phyloP scores from a whole-genome alignment of 495 filamentous ascomycete species.

The Chaetomium cochliodes region DNA sequence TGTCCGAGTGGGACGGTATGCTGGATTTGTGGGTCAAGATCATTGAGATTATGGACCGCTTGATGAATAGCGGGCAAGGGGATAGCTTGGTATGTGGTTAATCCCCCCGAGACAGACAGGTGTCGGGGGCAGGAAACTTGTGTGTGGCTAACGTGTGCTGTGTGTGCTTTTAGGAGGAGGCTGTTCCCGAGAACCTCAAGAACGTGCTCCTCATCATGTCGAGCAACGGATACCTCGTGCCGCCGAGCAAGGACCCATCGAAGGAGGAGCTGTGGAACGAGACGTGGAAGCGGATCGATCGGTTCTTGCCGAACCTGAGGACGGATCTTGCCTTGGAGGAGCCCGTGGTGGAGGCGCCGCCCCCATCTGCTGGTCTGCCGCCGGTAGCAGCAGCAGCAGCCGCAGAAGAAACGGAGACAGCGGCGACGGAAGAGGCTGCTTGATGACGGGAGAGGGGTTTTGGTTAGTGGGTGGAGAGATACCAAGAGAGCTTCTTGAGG shows the following conservation, averaged over 20 bases:
- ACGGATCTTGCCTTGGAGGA: constrained; percentile 50
- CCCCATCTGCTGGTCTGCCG: not conserved
- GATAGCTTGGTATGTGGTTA: constrained; percentile 75
- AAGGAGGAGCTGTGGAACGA: constrained; percentile 67
- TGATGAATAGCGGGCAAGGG: constrained; percentile 95
- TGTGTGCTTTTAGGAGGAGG: constrained; percentile 68
- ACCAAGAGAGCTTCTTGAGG: not conserved
- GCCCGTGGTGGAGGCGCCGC: constrained; percentile 18
- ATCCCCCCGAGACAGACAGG: not conserved
- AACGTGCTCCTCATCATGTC: constrained; percentile 97
- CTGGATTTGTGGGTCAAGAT: constrained; percentile 90
- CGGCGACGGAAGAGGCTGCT: constrained; percentile 1
- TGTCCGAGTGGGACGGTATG: constrained; percentile 87
- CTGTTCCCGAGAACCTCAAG: constrained; percentile 92
- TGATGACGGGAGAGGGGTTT: not conserved
- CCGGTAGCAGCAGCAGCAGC: not conserved
- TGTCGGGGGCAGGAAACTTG: too few species aligned
- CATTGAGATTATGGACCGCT: constrained; percentile 88
- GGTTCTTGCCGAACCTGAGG: constrained; percentile 78
- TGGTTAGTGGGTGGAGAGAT: constrained; percentile 1
- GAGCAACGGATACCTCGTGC: constrained; percentile 77
- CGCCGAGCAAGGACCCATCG: constrained; percentile 60
- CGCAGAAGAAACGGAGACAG: not conserved
- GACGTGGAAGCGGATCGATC: constrained; percentile 85
- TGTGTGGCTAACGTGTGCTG: constrained; percentile 24